Evolutionary conservation across 495 filamentous ascomycete genomes (phyloP).

Genomic region (Extremus antarcticus): DNA sequence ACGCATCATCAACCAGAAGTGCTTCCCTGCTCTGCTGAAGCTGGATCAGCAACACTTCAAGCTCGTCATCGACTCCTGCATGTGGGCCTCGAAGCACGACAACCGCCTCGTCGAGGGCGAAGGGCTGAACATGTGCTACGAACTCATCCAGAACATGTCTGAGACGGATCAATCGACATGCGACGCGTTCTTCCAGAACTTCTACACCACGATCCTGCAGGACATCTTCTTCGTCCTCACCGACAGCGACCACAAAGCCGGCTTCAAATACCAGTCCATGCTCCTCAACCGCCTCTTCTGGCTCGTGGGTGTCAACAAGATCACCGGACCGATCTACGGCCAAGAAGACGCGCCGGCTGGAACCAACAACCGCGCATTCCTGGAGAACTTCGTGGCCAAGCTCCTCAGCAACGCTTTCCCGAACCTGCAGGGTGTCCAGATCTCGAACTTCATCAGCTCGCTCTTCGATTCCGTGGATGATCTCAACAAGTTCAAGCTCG

Average conservation of each 20-base stretch:
- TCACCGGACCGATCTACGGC: constrained; percentile 79
- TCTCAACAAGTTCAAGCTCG: constrained; percentile 80
- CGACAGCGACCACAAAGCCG: constrained; percentile 95
- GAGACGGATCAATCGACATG: constrained; percentile 79
- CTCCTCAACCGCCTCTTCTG: constrained; percentile 92
- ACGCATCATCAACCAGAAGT: constrained; percentile 88
- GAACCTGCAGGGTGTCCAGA: constrained; percentile 84
- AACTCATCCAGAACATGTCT: constrained; percentile 94
- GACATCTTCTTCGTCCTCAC: constrained; percentile 98
- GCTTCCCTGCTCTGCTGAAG: constrained; percentile 85
- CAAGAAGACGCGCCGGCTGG: constrained; percentile 70
- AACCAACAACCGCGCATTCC: constrained; percentile 80
- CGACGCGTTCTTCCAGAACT: constrained; percentile 92
- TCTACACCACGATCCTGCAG: constrained; percentile 88
- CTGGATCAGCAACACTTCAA: constrained; percentile 95
- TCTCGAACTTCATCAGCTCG: constrained; percentile 74
- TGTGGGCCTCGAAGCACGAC: constrained; percentile 99
- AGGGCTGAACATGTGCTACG: constrained; percentile 97
- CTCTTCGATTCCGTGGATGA: constrained; percentile 74
- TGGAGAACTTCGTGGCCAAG: constrained; percentile 71
- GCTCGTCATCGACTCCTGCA: constrained; percentile 97
- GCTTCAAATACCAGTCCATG: constrained; percentile 93
- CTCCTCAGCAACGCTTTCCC: constrained; percentile 86
- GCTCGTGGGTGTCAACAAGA: constrained; percentile 75
- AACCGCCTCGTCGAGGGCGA: constrained; percentile 96